Conservation (phyloP, 1,284 basidiomycete species). For the Xanthoconium separans region DNA sequence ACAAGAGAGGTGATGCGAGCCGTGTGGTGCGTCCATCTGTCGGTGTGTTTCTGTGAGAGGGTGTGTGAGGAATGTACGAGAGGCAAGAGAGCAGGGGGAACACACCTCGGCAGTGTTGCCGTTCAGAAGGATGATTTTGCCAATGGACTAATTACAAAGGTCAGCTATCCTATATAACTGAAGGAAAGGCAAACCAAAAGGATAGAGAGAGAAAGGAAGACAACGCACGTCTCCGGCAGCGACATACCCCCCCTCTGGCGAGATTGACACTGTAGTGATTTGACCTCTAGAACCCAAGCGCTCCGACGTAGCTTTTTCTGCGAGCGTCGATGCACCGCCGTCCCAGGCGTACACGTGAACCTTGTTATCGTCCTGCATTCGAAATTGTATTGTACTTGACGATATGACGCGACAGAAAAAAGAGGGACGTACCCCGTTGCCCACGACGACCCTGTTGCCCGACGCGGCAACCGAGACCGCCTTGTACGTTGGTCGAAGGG, state of each 20-base stretch:
- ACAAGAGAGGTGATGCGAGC: slow-evolving; percentile 78
- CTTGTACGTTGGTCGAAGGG: slow-evolving; percentile 51
- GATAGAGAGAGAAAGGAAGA: background rate
- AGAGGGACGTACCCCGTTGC: slow-evolving; percentile 60
- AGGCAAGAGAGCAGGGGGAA: background rate
- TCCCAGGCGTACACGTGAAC: slow-evolving; percentile 74
- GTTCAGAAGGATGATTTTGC: slow-evolving; percentile 81
- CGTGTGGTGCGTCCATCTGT: slow-evolving; percentile 87
- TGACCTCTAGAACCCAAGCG: slow-evolving; percentile 59
- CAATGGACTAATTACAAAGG: slow-evolving; percentile 47
- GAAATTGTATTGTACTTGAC: background rate
- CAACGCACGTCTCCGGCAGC: slow-evolving; percentile 77
- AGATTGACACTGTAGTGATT: slow-evolving; percentile 81
- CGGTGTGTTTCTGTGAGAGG: slow-evolving; percentile 15
- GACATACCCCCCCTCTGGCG: slow-evolving; percentile 71
- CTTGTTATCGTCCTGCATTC: slow-evolving; percentile 60
- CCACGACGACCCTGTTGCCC: slow-evolving; percentile 64
- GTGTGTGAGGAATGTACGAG: background rate
- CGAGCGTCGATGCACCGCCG: slow-evolving; percentile 49
- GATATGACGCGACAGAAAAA: background rate
- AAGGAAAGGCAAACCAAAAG: background rate
- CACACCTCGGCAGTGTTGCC: slow-evolving; percentile 57
- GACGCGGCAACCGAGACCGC: slow-evolving; percentile 59
- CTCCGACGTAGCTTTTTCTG: slow-evolving; percentile 58
- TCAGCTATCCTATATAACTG: slow-evolving; percentile 1